These are phyloP conservation scores for Massarina eburnea DNA, from an alignment of 2,329 filamentous ascomycete genomes.

Conservation along the genomic window DNA sequence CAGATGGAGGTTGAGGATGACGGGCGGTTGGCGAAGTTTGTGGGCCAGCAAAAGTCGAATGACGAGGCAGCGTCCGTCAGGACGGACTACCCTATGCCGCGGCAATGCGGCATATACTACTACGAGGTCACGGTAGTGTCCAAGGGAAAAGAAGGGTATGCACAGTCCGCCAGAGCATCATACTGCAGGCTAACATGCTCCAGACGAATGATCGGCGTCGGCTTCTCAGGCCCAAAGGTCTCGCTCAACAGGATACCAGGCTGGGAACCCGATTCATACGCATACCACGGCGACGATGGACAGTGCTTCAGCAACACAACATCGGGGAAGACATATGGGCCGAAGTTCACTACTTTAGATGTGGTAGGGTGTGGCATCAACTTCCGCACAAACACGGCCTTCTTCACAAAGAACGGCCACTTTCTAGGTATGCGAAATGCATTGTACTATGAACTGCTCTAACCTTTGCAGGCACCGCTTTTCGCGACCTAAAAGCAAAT, in stretches of 20 bases:
- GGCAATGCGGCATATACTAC: conserved; percentile 92
- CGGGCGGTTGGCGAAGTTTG: conserved; percentile 69
- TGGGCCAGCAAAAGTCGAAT: conserved; percentile 57
- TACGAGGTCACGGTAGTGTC: conserved; percentile 73
- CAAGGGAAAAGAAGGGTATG: conserved; percentile 68
- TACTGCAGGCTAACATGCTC: conserved; percentile 20
- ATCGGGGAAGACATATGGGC: conserved; percentile 60
- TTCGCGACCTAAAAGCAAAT: conserved; percentile 64
- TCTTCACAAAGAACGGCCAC: conserved; percentile 67
- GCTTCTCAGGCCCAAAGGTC: conserved; percentile 62
- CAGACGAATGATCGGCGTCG: conserved; percentile 56
- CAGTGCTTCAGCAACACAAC: conserved; percentile 62
- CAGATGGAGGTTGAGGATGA: conserved; percentile 74
- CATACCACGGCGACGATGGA: conserved; percentile 68
- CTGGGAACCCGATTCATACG: conserved; percentile 68
- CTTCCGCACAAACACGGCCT: conserved; percentile 61
- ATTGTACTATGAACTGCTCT: conserved; percentile 7
- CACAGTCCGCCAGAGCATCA: conserved; percentile 30
- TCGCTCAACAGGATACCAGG: conserved; percentile 63
- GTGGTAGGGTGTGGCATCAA: conserved; percentile 67
- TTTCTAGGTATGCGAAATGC: conserved; percentile 53
- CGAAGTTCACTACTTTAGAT: conserved; percentile 60
- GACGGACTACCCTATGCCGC: conserved; percentile 82
- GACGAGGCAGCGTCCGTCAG: conserved; percentile 82
- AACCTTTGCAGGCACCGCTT: conserved; percentile 63